Conservation (phyloP, 257 asterid species). For the Rehmannia glutinosa region DNA sequence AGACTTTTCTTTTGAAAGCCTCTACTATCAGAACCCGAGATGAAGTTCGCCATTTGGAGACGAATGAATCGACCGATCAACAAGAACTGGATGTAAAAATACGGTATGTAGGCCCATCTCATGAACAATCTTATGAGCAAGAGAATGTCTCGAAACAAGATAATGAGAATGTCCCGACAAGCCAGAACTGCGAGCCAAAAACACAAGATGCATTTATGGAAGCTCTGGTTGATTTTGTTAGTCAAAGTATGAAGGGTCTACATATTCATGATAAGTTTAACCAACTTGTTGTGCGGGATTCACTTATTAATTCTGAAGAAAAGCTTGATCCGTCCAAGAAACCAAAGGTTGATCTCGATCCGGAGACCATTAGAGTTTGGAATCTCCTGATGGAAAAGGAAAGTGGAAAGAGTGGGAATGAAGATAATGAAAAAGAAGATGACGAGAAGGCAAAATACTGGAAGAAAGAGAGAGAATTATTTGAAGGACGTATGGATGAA, state of each 20-base stretch:
- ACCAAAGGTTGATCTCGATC: conserved; percentile 40
- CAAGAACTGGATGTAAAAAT: no score
- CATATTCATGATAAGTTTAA: neutral
- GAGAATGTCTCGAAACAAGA: no score
- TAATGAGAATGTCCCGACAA: neutral
- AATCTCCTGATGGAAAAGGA: conserved; percentile 29
- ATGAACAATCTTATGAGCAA: no score
- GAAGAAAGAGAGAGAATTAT: conserved; percentile 25
- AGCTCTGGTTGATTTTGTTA: conserved; percentile 12
- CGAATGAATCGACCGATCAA: neutral
- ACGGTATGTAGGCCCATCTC: no score
- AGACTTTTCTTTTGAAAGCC: neutral
- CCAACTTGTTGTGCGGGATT: conserved; percentile 25
- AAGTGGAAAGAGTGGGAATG: conserved; percentile 12
- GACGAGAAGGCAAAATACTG: conserved; percentile 23
- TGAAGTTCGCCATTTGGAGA: neutral
- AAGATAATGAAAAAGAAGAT: conserved; percentile 13
- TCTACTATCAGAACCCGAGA: neutral
- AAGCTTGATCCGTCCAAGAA: conserved; percentile 9
- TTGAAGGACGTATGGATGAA: neutral
- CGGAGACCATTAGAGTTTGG: no score
- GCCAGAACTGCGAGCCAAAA: neutral
- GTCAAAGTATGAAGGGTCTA: conserved; percentile 14
- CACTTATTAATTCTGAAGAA: conserved; percentile 12
- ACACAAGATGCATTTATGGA: neutral